phyloP scores from a whole-genome alignment of 2,329 filamentous ascomycete genomes.

The Fusarium sp. region DNA sequence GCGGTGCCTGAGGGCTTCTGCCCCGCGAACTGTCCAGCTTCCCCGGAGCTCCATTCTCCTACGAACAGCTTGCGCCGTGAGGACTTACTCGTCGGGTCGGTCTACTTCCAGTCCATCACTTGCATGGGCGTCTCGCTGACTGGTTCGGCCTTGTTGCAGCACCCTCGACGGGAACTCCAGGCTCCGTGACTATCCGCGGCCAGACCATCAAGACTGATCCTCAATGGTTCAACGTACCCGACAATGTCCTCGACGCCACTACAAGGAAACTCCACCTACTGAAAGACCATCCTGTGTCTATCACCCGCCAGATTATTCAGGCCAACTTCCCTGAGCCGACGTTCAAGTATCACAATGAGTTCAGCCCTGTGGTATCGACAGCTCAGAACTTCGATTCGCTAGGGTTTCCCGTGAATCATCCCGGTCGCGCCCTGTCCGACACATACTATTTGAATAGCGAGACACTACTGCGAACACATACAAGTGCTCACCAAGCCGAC shows the following conservation, averaged over 20 bases:
- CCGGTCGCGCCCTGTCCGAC: conserved; percentile 86
- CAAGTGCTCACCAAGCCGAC: conserved; percentile 90
- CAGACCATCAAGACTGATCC: conserved; percentile 67
- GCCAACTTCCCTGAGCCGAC: conserved; percentile 79
- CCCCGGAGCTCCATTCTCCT: conserved; percentile 36
- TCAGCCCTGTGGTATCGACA: conserved; percentile 85
- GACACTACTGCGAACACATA: conserved; percentile 91
- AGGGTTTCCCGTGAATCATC: conserved; percentile 87
- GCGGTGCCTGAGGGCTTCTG: conserved; percentile 42
- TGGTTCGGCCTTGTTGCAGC: conserved; percentile 24
- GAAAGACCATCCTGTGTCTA: conserved; percentile 86
- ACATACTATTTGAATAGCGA: conserved; percentile 93
- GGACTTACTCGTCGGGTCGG: conserved; percentile 42
- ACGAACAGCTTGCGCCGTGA: conserved; percentile 35
- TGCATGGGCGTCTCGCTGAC: conserved; percentile 34
- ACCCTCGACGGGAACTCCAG: conserved; percentile 39
- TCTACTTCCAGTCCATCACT: conserved; percentile 16
- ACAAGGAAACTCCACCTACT: conserved; percentile 87
- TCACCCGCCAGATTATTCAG: conserved; percentile 92
- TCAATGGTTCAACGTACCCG: conserved; percentile 84
- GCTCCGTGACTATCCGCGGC: conserved; percentile 66
- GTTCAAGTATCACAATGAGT: conserved; percentile 79
- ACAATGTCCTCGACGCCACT: conserved; percentile 77
- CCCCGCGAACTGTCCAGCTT: conserved; percentile 38
- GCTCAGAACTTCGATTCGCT: conserved; percentile 96